Evolutionary conservation across 176 grass and related monocot species (phyloP).

Genomic region (Puccinellia tenuiflora): DNA sequence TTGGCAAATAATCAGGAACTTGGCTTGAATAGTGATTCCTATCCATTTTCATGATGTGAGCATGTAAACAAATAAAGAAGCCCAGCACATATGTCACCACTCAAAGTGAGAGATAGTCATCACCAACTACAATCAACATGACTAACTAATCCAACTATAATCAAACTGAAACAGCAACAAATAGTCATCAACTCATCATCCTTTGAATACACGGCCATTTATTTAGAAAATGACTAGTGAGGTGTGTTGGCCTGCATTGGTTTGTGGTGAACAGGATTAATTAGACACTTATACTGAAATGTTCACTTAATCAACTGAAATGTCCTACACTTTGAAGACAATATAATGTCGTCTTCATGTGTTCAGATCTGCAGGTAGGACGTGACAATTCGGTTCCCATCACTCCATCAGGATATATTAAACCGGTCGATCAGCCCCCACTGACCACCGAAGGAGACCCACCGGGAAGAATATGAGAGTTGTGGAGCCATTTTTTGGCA

Average conservation of each 20-base stretch:
- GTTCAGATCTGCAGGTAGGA: background rate
- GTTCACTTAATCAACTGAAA: background rate
- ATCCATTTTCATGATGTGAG: background rate
- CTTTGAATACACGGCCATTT: too few species aligned
- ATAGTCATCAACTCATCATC: too few species aligned
- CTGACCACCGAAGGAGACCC: background rate
- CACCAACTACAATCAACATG: too few species aligned
- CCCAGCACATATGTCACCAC: too few species aligned
- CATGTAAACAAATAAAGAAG: background rate
- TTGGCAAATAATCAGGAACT: background rate
- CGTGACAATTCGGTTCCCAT: background rate
- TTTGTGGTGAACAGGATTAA: background rate
- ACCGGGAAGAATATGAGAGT: background rate
- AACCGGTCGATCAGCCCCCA: background rate
- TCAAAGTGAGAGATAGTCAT: too few species aligned
- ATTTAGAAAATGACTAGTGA: too few species aligned
- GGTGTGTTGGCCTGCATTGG: background rate
- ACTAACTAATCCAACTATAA: too few species aligned
- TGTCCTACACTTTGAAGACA: background rate
- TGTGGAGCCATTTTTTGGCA: background rate
- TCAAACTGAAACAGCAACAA: too few species aligned
- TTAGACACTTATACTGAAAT: background rate
- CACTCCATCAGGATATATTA: background rate
- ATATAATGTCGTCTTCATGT: background rate
- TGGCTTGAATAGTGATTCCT: background rate